These are phyloP conservation scores for Neohortaea acidophila DNA, from an alignment of 495 filamentous ascomycete species.

Conservation along the genomic window DNA sequence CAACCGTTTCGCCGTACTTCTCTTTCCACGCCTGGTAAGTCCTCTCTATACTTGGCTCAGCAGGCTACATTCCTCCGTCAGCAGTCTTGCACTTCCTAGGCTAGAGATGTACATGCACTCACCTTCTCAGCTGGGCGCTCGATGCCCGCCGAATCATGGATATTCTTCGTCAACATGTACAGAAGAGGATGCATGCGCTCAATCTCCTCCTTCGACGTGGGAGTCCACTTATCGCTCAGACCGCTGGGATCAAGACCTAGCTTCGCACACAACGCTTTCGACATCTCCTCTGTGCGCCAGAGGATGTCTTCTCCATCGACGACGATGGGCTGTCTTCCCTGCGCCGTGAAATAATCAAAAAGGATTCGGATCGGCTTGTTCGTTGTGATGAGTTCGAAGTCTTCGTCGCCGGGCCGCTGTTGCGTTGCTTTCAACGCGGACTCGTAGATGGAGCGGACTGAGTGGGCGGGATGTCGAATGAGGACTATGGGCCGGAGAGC, in stretches of 20 bases:
- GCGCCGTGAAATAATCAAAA: neutral
- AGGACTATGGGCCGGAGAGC: neutral
- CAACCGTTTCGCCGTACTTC: neutral
- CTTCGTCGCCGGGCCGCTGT: neutral
- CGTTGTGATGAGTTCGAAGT: neutral
- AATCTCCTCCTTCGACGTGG: neutral
- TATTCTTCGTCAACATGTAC: neutral
- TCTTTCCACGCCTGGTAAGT: neutral
- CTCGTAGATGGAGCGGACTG: neutral
- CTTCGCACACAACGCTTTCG: neutral
- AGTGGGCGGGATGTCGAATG: neutral
- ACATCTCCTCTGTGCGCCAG: neutral
- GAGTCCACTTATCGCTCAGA: conserved; percentile 1
- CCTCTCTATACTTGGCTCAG: neutral
- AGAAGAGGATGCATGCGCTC: neutral
- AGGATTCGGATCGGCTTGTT: too few species aligned
- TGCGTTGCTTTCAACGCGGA: neutral
- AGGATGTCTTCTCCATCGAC: conserved; percentile 1
- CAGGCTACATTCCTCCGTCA: neutral
- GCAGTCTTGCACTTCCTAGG: too few species aligned
- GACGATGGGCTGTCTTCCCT: neutral
- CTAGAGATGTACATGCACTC: neutral
- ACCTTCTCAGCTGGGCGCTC: neutral
- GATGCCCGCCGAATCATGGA: neutral
- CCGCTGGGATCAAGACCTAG: neutral